Conservation (phyloP, 2,329 filamentous ascomycete genomes). For the Ascochyta rabiei region DNA sequence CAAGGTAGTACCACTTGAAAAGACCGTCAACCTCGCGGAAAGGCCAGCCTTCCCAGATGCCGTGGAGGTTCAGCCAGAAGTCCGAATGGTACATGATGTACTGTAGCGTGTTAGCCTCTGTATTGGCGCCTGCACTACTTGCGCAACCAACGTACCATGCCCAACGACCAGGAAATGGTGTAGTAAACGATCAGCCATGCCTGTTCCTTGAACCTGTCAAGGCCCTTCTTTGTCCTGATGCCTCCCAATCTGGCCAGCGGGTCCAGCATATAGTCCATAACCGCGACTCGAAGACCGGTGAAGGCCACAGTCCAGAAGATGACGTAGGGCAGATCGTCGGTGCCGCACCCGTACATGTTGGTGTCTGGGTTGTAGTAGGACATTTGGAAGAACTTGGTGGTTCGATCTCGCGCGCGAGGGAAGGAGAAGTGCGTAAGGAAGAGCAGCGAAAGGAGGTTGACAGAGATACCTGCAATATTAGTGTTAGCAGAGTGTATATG, state of each 20-base stretch:
- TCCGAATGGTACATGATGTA: conserved; percentile 79
- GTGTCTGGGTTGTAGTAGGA: conserved; percentile 78
- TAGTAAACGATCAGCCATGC: conserved; percentile 91
- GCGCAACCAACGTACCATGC: conserved; percentile 66
- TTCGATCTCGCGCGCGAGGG: conserved; percentile 77
- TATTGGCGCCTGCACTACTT: background rate
- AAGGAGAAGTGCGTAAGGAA: conserved; percentile 82
- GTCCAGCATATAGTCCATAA: conserved; percentile 85
- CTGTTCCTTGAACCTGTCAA: conserved; percentile 90
- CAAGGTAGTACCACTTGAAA: conserved; percentile 88
- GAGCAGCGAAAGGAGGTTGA: conserved; percentile 84
- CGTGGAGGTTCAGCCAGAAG: conserved; percentile 76
- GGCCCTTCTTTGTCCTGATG: conserved; percentile 75
- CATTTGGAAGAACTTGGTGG: conserved; percentile 85
- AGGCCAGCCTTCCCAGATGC: conserved; percentile 87
- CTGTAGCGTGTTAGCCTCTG: conserved; percentile 53
- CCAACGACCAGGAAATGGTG: conserved; percentile 78
- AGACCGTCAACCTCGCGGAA: conserved; percentile 73
- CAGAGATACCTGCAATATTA: conserved; percentile 69
- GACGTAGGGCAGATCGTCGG: conserved; percentile 80
- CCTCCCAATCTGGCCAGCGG: conserved; percentile 77
- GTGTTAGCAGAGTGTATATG: background rate
- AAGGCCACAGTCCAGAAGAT: conserved; percentile 81
- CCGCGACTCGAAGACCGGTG: conserved; percentile 80
- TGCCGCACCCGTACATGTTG: conserved; percentile 75